These are phyloP conservation scores for Boletus rubescentipes DNA, from an alignment of 768 basidiomycete species.

Conservation along the genomic window DNA sequence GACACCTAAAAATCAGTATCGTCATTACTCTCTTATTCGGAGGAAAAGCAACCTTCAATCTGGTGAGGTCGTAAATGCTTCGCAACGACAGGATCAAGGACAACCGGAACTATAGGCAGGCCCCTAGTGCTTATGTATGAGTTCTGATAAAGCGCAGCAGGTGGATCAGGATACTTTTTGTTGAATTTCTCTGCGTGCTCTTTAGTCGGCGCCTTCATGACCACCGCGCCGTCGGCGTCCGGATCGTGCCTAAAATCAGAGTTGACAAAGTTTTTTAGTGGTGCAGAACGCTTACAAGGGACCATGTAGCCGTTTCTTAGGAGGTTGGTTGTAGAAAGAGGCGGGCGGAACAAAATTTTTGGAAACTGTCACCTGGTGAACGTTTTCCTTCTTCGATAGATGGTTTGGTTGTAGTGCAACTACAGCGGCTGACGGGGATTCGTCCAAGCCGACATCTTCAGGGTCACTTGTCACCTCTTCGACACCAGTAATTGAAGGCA, in stretches of 20 bases:
- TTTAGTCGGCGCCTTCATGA: conserved; percentile 78
- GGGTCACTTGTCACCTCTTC: conserved; percentile 29
- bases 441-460: conserved; percentile 15
- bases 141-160: neutral
- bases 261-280: neutral
- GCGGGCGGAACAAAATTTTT: conserved; percentile 49
- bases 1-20: conserved; percentile 47
- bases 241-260: conserved; percentile 66
- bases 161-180: conserved; percentile 51
- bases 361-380: conserved; percentile 10
- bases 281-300: conserved; percentile 18
- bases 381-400: conserved; percentile 22
- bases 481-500: conserved; percentile 45
- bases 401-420: conserved; percentile 1
- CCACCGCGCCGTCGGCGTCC: conserved; percentile 68
- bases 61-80: conserved; percentile 85
- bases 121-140: conserved; percentile 42
- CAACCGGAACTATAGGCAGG: conserved; percentile 71
- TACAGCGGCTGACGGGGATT: conserved; percentile 15
- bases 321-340: conserved; percentile 58
- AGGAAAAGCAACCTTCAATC: conserved; percentile 60
- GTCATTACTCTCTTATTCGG: neutral
- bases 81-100: conserved; percentile 84
- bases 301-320: conserved; percentile 28
- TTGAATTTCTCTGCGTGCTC: conserved; percentile 68